These are phyloP conservation scores for Skeletonema menzelii DNA, from an alignment of 108 stramenopile genomes.

Conservation along the genomic window DNA sequence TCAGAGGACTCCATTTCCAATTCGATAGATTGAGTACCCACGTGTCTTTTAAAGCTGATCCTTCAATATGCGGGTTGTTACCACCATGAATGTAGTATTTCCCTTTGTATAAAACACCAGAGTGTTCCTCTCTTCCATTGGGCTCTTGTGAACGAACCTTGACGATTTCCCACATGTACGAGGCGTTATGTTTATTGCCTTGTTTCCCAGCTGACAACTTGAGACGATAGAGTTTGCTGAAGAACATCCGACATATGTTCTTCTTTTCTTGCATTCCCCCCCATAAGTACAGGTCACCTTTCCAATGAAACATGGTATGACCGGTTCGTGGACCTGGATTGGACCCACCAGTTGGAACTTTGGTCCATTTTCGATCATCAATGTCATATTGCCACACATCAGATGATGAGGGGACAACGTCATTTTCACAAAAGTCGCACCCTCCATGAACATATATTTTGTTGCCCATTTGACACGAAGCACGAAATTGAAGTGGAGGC, in stretches of 20 bases:
- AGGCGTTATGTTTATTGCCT: background rate
- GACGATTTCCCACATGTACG: slow-evolving; percentile 3
- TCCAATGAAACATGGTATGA: slow-evolving; percentile 14
- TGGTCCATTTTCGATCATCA: slow-evolving; percentile 23
- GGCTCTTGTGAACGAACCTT: slow-evolving; percentile 3
- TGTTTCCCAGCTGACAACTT: no score
- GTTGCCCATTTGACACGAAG: slow-evolving; percentile 5
- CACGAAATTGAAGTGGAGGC: background rate
- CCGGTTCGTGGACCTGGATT: slow-evolving; percentile 21
- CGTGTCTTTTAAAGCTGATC: background rate
- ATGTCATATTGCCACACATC: slow-evolving; percentile 46
- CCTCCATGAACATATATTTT: slow-evolving; percentile 29
- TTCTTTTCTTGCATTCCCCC: background rate
- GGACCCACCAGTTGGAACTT: background rate
- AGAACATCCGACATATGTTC: slow-evolving; percentile 1
- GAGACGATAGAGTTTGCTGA: no score
- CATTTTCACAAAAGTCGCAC: background rate
- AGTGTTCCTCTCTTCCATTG: slow-evolving; percentile 1
- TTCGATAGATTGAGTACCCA: slow-evolving; percentile 7
- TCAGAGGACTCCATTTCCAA: slow-evolving; percentile 10
- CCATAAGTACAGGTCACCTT: slow-evolving; percentile 13
- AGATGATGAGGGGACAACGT: background rate
- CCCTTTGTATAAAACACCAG: slow-evolving; percentile 24
- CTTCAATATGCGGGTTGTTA: background rate
- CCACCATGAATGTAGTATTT: slow-evolving; percentile 16